Conservation (phyloP, 352 stramenopile genomes). For the Pythium plurisporium region DNA sequence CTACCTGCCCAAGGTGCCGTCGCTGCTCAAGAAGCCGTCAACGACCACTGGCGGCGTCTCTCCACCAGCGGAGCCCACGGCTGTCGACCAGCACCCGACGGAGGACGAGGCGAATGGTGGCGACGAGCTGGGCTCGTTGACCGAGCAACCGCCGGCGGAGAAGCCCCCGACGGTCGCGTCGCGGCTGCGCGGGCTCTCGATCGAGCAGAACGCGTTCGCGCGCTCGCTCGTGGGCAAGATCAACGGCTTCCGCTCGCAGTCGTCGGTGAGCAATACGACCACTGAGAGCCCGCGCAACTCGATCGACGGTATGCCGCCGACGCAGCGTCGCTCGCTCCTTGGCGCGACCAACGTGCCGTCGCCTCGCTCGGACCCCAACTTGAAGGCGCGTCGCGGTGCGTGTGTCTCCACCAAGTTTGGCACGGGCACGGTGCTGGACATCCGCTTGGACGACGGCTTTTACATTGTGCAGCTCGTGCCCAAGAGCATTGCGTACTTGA, state of each 20-base stretch:
- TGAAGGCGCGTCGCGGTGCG: slow-evolving; percentile 49
- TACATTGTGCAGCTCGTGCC: slow-evolving; percentile 74
- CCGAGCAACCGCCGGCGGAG: slow-evolving; percentile 26
- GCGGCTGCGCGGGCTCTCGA: slow-evolving; percentile 22
- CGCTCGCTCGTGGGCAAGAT: slow-evolving; percentile 22
- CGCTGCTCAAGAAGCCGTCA: slow-evolving; percentile 31
- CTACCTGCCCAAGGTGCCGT: slow-evolving; percentile 57
- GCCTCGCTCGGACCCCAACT: slow-evolving; percentile 28
- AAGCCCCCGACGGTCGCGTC: slow-evolving; percentile 1
- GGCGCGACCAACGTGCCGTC: slow-evolving; percentile 13
- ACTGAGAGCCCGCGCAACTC: slow-evolving; percentile 33
- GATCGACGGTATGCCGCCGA: slow-evolving; percentile 27
- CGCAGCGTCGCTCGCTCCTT: slow-evolving; percentile 16
- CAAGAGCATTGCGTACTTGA: slow-evolving; percentile 66
- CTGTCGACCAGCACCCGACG: not conserved
- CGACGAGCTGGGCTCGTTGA: slow-evolving; percentile 40
- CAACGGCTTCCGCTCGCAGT: slow-evolving; percentile 18
- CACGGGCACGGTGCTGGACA: slow-evolving; percentile 67
- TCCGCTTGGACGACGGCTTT: slow-evolving; percentile 65
- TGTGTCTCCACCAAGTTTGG: slow-evolving; percentile 77
- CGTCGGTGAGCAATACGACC: not conserved
- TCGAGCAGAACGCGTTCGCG: slow-evolving; percentile 27
- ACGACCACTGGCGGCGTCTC: slow-evolving; percentile 13
- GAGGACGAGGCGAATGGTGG: slow-evolving; percentile 22
- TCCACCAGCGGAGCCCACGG: slow-evolving; percentile 11